Conservation (phyloP, 192 early-diverging fungal genomes). For the Coemansia sp. region DNA sequence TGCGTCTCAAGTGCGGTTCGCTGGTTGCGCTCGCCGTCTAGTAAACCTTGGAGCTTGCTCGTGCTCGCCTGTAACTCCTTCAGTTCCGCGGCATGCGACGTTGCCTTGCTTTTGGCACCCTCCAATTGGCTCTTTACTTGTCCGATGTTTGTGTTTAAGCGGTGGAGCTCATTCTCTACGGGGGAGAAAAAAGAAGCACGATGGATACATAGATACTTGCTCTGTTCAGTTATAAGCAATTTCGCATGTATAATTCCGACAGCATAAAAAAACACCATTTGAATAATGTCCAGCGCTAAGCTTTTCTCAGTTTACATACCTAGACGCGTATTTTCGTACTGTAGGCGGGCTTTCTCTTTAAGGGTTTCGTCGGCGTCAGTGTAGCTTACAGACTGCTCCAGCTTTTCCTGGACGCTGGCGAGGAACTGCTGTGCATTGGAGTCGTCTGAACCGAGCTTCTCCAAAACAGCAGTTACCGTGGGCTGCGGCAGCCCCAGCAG, state of each 20-base stretch:
- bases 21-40: constrained; percentile 15
- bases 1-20: constrained; percentile 1
- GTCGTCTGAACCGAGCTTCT: constrained; percentile 19
- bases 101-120: constrained; percentile 15
- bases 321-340: constrained; percentile 49
- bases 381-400: constrained; percentile 13
- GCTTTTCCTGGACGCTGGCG: constrained; percentile 16
- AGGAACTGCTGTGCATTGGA: constrained; percentile 17
- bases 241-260: not conserved
- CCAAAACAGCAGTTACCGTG: constrained; percentile 20
- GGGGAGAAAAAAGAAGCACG: not conserved
- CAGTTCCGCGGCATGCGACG: constrained; percentile 12
- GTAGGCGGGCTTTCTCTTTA: constrained; percentile 35
- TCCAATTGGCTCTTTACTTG: constrained; percentile 36
- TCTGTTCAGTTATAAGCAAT: not conserved
- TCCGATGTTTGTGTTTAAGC: constrained; percentile 40
- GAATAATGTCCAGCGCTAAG: no score
- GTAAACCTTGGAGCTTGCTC: not conserved
- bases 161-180: constrained; percentile 46
- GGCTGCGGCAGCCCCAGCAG: constrained; percentile 32
- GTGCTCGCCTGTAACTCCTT: constrained; percentile 16
- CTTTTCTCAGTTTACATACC: constrained; percentile 20
- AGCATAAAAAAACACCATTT: not conserved
- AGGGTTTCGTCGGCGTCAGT: constrained; percentile 12
- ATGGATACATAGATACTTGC: not conserved